Evolutionary conservation across 2,329 filamentous ascomycete species (phyloP).

Genomic region (Diaporthe citriasiana): DNA sequence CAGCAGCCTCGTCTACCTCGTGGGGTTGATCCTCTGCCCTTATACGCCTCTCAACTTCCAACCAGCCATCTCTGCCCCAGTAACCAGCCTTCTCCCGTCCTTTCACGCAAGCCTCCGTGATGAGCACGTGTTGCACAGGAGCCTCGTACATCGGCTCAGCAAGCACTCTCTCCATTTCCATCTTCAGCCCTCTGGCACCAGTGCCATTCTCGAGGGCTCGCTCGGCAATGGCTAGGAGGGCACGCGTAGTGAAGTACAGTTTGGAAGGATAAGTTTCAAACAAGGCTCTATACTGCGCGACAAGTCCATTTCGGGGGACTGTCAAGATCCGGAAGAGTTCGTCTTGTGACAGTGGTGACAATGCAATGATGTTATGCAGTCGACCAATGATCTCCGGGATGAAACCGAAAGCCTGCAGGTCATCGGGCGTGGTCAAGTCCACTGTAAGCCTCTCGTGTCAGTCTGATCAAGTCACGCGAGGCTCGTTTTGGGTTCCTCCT

Average conservation of each 20-base stretch:
- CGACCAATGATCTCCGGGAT: constrained; percentile 98
- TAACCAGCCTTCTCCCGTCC: constrained; percentile 72
- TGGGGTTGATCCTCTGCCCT: constrained; percentile 70
- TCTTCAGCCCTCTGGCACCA: constrained; percentile 83
- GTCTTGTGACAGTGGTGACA: constrained; percentile 78
- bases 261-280: constrained; percentile 86
- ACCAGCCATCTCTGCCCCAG: constrained; percentile 78
- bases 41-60: constrained; percentile 77
- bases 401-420: constrained; percentile 88
- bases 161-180: constrained; percentile 84
- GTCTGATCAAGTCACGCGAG: background rate
- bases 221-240: constrained; percentile 85
- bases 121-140: constrained; percentile 80
- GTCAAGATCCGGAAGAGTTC: constrained; percentile 89
- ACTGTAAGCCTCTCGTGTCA: constrained; percentile 54
- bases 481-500: background rate
- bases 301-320: constrained; percentile 89
- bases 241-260: constrained; percentile 84
- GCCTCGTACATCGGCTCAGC: constrained; percentile 87
- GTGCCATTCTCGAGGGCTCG: constrained; percentile 74
- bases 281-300: constrained; percentile 89
- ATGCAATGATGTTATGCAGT: constrained; percentile 88
- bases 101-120: constrained; percentile 78
- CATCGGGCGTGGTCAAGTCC: constrained; percentile 80
- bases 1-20: constrained; percentile 26